Percentiles rank a stretch among this genome's conserved stretches.
Evolutionary conservation across 2,329 filamentous ascomycete species (phyloP).

Genomic region (Cercospora sp.): DNA sequence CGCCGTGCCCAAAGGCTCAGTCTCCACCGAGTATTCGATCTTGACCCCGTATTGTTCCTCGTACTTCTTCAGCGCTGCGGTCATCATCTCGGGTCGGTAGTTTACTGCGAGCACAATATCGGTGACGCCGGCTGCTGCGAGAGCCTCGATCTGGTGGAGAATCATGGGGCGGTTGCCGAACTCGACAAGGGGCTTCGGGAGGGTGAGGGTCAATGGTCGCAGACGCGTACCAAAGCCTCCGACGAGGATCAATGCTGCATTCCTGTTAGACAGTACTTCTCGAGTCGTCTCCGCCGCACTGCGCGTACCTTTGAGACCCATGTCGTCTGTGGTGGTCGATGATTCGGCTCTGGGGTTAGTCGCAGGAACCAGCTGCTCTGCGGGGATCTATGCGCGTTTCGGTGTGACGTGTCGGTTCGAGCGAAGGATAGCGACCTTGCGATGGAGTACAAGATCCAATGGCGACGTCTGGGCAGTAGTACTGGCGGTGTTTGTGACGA

Average conservation of each 20-base stretch:
- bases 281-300: constrained; percentile 1
- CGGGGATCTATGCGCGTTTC: constrained; percentile 7
- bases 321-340: constrained; percentile 21
- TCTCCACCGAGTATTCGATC: constrained; percentile 96
- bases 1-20: constrained; percentile 90
- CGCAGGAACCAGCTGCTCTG: constrained; percentile 20
- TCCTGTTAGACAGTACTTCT: constrained; percentile 24
- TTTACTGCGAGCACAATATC: constrained; percentile 98
- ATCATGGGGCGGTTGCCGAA: constrained; percentile 99
- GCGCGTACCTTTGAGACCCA: constrained; percentile 29
- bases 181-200: constrained; percentile 96
- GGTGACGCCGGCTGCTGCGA: constrained; percentile 90
- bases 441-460: constrained; percentile 39
- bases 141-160: constrained; percentile 92
- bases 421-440: constrained; percentile 31
- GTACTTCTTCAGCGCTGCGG: constrained; percentile 90
- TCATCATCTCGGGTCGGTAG: constrained; percentile 98
- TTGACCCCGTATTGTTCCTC: constrained; percentile 89
- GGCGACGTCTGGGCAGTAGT: background rate
- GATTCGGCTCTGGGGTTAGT: constrained; percentile 15
- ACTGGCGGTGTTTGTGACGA: background rate
- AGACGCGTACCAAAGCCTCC: constrained; percentile 98
- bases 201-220: constrained; percentile 91
- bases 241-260: constrained; percentile 90
- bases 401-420: constrained; percentile 11